Base-by-base conservation (phyloP, 1,284 basidiomycete genomes). In the Fomitopsis schrenkii region DNA sequence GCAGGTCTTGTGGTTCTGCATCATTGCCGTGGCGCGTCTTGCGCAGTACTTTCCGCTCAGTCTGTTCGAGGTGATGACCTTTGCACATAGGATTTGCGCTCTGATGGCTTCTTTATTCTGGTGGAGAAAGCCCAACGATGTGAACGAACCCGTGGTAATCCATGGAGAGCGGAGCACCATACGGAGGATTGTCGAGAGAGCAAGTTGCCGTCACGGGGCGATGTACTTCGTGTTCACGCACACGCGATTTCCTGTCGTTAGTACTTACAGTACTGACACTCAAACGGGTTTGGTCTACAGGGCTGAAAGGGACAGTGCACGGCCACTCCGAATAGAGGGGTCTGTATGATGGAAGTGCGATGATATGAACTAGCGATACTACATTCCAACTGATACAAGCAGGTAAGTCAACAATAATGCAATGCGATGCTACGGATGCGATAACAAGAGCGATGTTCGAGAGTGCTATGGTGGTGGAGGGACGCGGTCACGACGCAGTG, bases 401-500 rank as follows among this genome's bases (percentile, higher is more conserved):
- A 14, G n/a, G 58, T 61, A 60, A 58, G n/a, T 40, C 59, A 61
- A 30, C 53, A 57, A 59, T 26, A 60, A 56, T 46, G 59, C 41
- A 42, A 40, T 33, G 30, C 28, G 57, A 59, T 46, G 52, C 58
- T 62, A 59, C 60, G 44, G 15, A 44, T 14, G 36, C 30, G 35
- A 54, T 28, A 45, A 60, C 55, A 48, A 53, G 58, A 59, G 22
- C 22, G 14, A 33, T 50, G 22, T 14, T 15, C 40, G 50, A 60
- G 42, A 40, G 28, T 33, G 36, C 45, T 58, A 66, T 44, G 68
- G 63, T 48, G 72, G 66, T 19, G 72, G 70, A 17, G 64, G 67
- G 12, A 72, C 70, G 44, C 75, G 71, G 62, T 75, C 69, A 17
- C 74, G 70, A 36, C 70, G 69, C 35, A 76, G 61, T 22, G 63